A percentile compares a stretch with the other conserved stretches of the same genome.
Evolutionary conservation across 2,329 filamentous ascomycete genomes (phyloP).

Genomic region (Trichophyton verrucosum): DNA sequence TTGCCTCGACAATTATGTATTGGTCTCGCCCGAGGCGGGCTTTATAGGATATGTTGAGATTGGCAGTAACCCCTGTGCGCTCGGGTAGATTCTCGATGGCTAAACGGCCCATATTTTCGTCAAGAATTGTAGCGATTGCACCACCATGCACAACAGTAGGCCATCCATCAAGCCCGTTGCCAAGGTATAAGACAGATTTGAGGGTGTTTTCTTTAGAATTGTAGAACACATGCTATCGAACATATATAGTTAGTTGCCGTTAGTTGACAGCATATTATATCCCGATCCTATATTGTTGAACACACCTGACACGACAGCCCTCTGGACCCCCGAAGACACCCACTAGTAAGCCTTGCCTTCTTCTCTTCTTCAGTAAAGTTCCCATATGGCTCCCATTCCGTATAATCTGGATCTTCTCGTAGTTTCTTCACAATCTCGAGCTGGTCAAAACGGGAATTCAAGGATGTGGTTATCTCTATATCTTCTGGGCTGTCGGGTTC

Average conservation of each 20-base stretch:
- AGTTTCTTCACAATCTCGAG: slow-evolving; percentile 28
- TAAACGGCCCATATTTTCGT: slow-evolving; percentile 57
- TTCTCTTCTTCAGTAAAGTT: slow-evolving; percentile 27
- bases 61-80: slow-evolving; percentile 44
- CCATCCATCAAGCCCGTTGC: slow-evolving; percentile 54
- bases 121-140: slow-evolving; percentile 52
- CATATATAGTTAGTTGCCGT: background rate
- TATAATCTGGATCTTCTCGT: slow-evolving; percentile 28
- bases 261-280: background rate
- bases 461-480: slow-evolving; percentile 17
- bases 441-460: slow-evolving; percentile 23
- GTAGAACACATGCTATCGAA: slow-evolving; percentile 50
- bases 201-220: slow-evolving; percentile 46
- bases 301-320: slow-evolving; percentile 32
- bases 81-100: slow-evolving; percentile 40
- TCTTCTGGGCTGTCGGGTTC: slow-evolving; percentile 28
- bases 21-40: slow-evolving; percentile 46
- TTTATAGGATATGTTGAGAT: slow-evolving; percentile 50
- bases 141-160: slow-evolving; percentile 62
- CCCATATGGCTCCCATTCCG: slow-evolving; percentile 29
- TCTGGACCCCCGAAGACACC: slow-evolving; percentile 29
- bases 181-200: slow-evolving; percentile 55
- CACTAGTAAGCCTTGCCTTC: slow-evolving; percentile 26
- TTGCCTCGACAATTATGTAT: slow-evolving; percentile 49
- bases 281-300: slow-evolving; percentile 4